A percentile compares a stretch with the other conserved stretches of the same genome.
Conservation (phyloP, 495 filamentous ascomycete species). For the Penicillium argentinense region DNA sequence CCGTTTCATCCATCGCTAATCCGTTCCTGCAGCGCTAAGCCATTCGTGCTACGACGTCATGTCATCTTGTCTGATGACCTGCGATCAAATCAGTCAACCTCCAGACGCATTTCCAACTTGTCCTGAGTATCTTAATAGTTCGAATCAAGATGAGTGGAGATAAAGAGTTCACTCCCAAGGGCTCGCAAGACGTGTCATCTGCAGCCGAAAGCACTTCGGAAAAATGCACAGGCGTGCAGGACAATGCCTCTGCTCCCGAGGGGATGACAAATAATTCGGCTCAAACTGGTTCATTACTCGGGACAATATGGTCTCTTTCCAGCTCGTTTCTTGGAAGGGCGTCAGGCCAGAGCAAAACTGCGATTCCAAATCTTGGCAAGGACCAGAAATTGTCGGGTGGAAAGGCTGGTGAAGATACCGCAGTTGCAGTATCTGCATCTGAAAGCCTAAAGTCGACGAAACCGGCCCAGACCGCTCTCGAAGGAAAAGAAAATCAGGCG, state of each 20-base stretch:
- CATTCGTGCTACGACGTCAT: no score
- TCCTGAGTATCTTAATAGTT: no score
- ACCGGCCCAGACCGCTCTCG: no score
- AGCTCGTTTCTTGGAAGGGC: background rate
- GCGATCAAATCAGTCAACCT: background rate
- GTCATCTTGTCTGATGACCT: background rate
- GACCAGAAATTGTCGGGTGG: no score
- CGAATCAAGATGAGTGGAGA: background rate
- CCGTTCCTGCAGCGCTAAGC: no score
- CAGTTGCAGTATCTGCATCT: no score
- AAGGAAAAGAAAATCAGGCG: conserved; percentile 3
- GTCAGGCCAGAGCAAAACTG: background rate
- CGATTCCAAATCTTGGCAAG: background rate
- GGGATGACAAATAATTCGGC: background rate
- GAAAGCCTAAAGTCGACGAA: no score
- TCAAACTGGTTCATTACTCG: background rate
- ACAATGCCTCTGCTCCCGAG: background rate
- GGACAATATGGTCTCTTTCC: background rate
- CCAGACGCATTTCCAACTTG: background rate
- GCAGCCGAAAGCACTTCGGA: background rate
- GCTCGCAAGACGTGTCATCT: no score
- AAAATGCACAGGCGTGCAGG: background rate
- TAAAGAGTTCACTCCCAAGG: no score
- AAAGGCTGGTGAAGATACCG: no score
- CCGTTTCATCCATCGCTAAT: no score